phyloP scores from a whole-genome alignment of 805 yeast genomes.

The Candida piceae region DNA sequence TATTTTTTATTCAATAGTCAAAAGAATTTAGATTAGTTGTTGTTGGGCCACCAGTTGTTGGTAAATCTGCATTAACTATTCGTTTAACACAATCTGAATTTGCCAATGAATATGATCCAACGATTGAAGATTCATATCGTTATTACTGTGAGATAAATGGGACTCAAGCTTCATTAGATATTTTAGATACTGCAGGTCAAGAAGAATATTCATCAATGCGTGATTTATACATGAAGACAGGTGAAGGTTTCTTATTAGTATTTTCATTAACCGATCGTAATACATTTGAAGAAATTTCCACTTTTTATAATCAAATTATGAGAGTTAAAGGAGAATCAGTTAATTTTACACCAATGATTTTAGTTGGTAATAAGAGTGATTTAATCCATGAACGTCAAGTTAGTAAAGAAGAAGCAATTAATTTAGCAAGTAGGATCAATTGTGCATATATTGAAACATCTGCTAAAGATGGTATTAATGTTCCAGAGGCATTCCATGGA shows the following conservation, averaged over 20 bases:
- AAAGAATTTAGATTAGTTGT: conserved; percentile 89
- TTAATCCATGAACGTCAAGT: conserved; percentile 61
- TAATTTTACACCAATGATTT: conserved; percentile 67
- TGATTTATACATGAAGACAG: conserved; percentile 94
- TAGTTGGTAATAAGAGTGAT: conserved; percentile 77
- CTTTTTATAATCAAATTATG: conserved; percentile 51
- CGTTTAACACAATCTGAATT: conserved; percentile 92
- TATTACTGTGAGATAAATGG: conserved; percentile 83
- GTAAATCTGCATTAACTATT: conserved; percentile 93
- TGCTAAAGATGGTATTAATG: conserved; percentile 87
- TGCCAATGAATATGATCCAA: conserved; percentile 97
- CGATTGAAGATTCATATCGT: conserved; percentile 89
- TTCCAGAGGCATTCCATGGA: conserved; percentile 36
- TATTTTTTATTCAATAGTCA: conserved; percentile 10
- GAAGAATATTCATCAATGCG: conserved; percentile 93
- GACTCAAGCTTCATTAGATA: conserved; percentile 74
- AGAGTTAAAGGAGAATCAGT: conserved; percentile 43
- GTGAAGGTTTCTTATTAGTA: conserved; percentile 88
- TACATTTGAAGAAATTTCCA: conserved; percentile 78
- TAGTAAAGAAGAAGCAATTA: conserved; percentile 50
- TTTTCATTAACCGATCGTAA: conserved; percentile 82
- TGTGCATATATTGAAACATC: conserved; percentile 86
- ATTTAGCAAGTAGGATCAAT: conserved; percentile 59
- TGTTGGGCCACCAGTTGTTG: conserved; percentile 99
- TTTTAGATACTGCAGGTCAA: conserved; percentile 97